Evolutionary conservation across 2,329 filamentous ascomycete species (phyloP).

Genomic region (Chlorencoelia australis): DNA sequence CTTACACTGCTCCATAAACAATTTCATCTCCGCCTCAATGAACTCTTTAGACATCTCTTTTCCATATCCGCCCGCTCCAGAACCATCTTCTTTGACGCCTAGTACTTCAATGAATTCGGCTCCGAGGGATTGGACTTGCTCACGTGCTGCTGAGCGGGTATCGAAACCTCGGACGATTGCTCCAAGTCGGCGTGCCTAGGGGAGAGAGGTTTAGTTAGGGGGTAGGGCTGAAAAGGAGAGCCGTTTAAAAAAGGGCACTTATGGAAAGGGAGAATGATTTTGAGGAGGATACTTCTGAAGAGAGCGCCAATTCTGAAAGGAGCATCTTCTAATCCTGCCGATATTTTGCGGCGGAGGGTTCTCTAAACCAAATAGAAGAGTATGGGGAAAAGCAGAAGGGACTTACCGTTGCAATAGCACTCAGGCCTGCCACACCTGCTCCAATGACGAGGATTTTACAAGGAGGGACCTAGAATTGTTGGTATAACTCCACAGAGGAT

Average conservation of each 20-base stretch:
- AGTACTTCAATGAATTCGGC: constrained; percentile 86
- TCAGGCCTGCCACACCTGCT: constrained; percentile 79
- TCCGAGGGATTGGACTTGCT: constrained; percentile 83
- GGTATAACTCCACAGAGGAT: constrained; percentile 5
- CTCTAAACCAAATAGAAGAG: no score
- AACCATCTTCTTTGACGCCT: constrained; percentile 75
- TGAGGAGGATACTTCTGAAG: no score
- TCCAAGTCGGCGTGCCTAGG: constrained; percentile 63
- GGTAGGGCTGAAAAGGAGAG: no score
- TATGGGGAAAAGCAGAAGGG: background rate
- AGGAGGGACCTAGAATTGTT: constrained; percentile 60
- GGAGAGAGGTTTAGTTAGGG: no score
- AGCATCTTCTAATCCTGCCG: no score
- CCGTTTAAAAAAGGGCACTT: constrained; percentile 18
- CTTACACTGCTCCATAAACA: constrained; percentile 77
- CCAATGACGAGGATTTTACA: constrained; percentile 87
- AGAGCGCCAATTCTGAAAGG: no score
- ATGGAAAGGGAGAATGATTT: constrained; percentile 3
- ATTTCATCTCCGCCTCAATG: constrained; percentile 84
- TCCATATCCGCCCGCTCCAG: constrained; percentile 76
- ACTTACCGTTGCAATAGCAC: constrained; percentile 67
- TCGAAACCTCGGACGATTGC: constrained; percentile 88
- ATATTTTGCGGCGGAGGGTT: no score
- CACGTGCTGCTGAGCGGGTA: constrained; percentile 75
- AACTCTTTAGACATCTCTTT: constrained; percentile 95